phyloP scores from a whole-genome alignment of 371 early-diverging fungal species.

The Circinella minor region DNA sequence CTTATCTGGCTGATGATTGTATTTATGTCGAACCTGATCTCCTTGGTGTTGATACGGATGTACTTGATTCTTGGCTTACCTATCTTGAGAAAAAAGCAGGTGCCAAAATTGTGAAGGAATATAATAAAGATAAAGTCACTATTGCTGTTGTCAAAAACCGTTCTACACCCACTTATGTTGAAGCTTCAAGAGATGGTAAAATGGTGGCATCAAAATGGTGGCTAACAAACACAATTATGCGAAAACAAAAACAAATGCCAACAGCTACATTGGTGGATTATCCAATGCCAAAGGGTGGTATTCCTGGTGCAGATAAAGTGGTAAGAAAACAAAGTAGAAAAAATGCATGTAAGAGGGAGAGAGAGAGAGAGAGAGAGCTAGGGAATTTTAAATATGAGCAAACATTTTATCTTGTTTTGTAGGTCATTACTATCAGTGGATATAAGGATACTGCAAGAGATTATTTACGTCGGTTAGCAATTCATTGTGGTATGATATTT shows the following conservation, averaged over 20 bases:
- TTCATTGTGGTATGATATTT: constrained; percentile 67
- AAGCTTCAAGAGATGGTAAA: constrained; percentile 69
- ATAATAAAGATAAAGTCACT: constrained; percentile 48
- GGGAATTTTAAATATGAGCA: too few relatives aligned
- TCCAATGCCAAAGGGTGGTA: constrained; percentile 52
- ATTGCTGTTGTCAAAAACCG: constrained; percentile 66
- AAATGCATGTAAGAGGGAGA: constrained; percentile 4
- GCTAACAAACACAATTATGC: constrained; percentile 53
- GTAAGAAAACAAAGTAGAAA: constrained; percentile 12
- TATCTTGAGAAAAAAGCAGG: constrained; percentile 59
- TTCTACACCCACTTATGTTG: constrained; percentile 49
- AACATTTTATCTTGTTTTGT: constrained; percentile 1
- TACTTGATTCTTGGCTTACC: constrained; percentile 26
- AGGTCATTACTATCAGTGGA: constrained; percentile 69
- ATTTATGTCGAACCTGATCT: constrained; percentile 36
- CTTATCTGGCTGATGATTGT: constrained; percentile 19
- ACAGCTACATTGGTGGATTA: constrained; percentile 58
- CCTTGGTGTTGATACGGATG: constrained; percentile 17
- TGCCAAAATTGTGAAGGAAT: constrained; percentile 38
- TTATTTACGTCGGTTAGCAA: constrained; percentile 69
- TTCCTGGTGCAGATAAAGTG: constrained; percentile 21
- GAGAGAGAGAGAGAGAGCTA: too few relatives aligned
- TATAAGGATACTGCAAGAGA: constrained; percentile 72
- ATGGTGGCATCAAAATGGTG: constrained; percentile 66
- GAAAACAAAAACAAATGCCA: constrained; percentile 43